Evolutionary conservation across 108 stramenopile species (phyloP).

Genomic region (Hondaea fermentalgiana): DNA sequence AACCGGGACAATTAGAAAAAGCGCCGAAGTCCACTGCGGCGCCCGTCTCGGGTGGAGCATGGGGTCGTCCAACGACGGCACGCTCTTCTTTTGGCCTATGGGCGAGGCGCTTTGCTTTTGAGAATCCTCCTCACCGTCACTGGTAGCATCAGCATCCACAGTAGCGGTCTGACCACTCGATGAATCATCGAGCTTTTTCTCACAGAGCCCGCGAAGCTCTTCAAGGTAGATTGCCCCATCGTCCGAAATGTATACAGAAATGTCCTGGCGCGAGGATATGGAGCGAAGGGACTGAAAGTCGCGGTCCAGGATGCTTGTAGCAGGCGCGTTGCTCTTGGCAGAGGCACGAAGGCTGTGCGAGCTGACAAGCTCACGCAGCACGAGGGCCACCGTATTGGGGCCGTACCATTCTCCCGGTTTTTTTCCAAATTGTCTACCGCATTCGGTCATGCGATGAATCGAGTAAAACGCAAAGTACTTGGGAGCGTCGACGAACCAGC

Average conservation of each 20-base stretch:
- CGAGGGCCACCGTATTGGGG: conserved; percentile 39
- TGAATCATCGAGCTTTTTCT: neutral
- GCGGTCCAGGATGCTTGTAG: neutral
- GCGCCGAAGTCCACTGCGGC: conserved; percentile 28
- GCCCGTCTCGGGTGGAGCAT: neutral
- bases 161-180: too few relatives aligned
- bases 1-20: conserved; percentile 28
- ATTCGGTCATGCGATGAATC: conserved; percentile 37
- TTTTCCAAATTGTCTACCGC: conserved; percentile 47
- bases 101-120: neutral
- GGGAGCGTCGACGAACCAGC: conserved; percentile 37
- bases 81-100: neutral
- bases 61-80: neutral
- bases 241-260: neutral
- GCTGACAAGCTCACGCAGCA: conserved; percentile 39
- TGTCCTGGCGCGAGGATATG: neutral
- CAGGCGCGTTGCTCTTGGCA: neutral
- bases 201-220: neutral
- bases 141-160: too few relatives aligned
- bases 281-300: neutral
- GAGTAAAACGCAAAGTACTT: conserved; percentile 27
- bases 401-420: conserved; percentile 56
- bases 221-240: neutral
- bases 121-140: neutral
- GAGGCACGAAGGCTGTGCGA: neutral